A percentile compares a stretch with the other conserved stretches of the same genome.
phyloP scores from a whole-genome alignment of 306 rosid genomes.

The Quercus variabilis region DNA sequence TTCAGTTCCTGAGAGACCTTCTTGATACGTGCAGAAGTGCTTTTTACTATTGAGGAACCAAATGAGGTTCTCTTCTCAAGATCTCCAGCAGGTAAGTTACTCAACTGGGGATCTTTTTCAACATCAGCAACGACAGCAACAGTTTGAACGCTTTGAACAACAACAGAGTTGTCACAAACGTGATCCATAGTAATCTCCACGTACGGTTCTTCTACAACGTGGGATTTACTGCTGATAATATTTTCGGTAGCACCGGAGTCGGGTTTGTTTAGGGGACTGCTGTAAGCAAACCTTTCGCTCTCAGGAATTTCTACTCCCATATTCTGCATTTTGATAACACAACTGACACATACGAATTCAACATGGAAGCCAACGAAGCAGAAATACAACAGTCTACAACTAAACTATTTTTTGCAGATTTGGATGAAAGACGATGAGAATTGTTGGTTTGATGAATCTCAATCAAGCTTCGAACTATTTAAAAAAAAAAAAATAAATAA shows the following conservation, averaged over 20 bases:
- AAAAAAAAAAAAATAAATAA: no score
- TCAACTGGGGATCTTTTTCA: slow-evolving; percentile 26
- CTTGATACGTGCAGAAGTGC: slow-evolving; percentile 37
- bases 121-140: background rate
- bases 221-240: background rate
- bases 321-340: background rate
- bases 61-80: slow-evolving; percentile 46
- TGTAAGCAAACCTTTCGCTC: slow-evolving; percentile 19
- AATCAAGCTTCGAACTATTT: no score
- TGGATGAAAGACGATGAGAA: no score
- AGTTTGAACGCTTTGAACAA: slow-evolving; percentile 37
- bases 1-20: slow-evolving; percentile 54
- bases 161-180: slow-evolving; percentile 40
- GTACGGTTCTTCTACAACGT: slow-evolving; percentile 20
- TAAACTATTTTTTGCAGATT: no score
- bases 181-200: slow-evolving; percentile 47
- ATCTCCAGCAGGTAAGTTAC: slow-evolving; percentile 24
- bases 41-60: slow-evolving; percentile 32
- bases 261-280: slow-evolving; percentile 26
- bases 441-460: no score
- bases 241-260: slow-evolving; percentile 16
- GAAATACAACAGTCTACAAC: no score
- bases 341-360: no score
- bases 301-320: slow-evolving; percentile 37
- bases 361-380: no score